These are phyloP conservation scores for Rhizopus delemar DNA, from an alignment of 371 early-diverging fungal species.

Conservation along the genomic window DNA sequence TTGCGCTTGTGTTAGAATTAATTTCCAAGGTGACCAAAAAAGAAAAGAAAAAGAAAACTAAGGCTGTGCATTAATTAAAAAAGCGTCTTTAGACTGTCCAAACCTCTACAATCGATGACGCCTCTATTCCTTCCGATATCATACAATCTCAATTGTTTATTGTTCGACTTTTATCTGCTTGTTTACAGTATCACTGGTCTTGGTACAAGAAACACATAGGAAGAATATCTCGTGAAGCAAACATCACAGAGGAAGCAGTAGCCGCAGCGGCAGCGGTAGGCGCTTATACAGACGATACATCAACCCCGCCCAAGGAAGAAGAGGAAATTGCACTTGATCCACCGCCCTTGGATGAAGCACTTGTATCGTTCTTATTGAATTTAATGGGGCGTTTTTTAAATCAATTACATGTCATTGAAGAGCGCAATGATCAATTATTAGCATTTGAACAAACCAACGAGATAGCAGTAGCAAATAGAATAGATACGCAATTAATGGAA, in stretches of 20 bases:
- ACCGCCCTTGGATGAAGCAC: slow-evolving; percentile 73
- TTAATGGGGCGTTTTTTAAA: slow-evolving; percentile 65
- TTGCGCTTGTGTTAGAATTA: slow-evolving; percentile 58
- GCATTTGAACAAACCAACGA: slow-evolving; percentile 25
- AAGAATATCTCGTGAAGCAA: slow-evolving; percentile 21
- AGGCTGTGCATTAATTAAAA: background rate
- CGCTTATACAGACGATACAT: slow-evolving; percentile 5
- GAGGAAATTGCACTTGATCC: slow-evolving; percentile 52
- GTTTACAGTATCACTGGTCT: slow-evolving; percentile 74
- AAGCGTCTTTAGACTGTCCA: slow-evolving; percentile 17
- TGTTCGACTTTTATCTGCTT: slow-evolving; percentile 68
- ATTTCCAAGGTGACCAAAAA: slow-evolving; percentile 55
- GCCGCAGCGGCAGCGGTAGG: slow-evolving; percentile 28
- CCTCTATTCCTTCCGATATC: slow-evolving; percentile 57
- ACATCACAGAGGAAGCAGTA: slow-evolving; percentile 19
- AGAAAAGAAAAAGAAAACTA: too few species aligned
- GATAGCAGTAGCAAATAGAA: slow-evolving; percentile 24
- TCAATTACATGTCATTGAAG: slow-evolving; percentile 44
- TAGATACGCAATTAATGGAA: slow-evolving; percentile 31
- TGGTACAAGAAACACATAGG: slow-evolving; percentile 52
- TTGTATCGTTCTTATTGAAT: slow-evolving; percentile 67
- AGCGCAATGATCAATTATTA: slow-evolving; percentile 49
- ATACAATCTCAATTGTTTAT: slow-evolving; percentile 78
- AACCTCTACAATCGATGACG: slow-evolving; percentile 42
- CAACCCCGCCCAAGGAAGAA: background rate